Conservation (phyloP, 1,284 basidiomycete species). For the Cerrena zonata region DNA sequence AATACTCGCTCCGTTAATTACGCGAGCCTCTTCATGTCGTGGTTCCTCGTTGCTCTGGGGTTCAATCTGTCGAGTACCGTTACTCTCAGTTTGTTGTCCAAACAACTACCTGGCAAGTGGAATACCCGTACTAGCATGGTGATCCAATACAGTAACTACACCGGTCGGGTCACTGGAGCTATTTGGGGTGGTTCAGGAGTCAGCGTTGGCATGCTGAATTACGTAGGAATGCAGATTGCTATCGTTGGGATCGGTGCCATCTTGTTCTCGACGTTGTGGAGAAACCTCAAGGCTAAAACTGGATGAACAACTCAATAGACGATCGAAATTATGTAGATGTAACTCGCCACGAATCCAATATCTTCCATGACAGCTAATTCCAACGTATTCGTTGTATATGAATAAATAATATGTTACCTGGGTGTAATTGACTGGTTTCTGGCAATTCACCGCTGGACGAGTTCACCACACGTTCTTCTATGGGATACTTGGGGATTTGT, state of each 20-base stretch:
- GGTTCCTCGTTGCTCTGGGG: constrained; percentile 63
- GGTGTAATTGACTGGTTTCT: no score
- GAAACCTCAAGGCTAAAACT: constrained; percentile 58
- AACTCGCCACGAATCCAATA: no score
- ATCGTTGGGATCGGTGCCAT: constrained; percentile 54
- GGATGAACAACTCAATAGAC: constrained; percentile 17
- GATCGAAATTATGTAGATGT: no score
- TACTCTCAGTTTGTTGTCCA: constrained; percentile 59
- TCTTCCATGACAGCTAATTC: no score
- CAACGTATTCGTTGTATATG: no score
- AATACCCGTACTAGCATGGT: constrained; percentile 50
- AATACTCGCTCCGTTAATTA: constrained; percentile 38
- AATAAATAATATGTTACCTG: no score
- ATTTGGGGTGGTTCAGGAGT: constrained; percentile 66
- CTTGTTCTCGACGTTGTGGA: constrained; percentile 54
- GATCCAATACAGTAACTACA: constrained; percentile 66
- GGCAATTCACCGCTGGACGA: no score
- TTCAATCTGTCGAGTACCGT: constrained; percentile 66
- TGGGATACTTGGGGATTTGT: no score
- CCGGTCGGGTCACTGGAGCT: constrained; percentile 57
- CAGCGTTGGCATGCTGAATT: constrained; percentile 58
- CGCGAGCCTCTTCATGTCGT: constrained; percentile 52
- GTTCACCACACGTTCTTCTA: no score
- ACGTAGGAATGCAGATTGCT: constrained; percentile 56
- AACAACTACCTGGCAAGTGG: constrained; percentile 60